Conservation (phyloP, 2,329 filamentous ascomycete species). For the Clonostachys sp. region DNA sequence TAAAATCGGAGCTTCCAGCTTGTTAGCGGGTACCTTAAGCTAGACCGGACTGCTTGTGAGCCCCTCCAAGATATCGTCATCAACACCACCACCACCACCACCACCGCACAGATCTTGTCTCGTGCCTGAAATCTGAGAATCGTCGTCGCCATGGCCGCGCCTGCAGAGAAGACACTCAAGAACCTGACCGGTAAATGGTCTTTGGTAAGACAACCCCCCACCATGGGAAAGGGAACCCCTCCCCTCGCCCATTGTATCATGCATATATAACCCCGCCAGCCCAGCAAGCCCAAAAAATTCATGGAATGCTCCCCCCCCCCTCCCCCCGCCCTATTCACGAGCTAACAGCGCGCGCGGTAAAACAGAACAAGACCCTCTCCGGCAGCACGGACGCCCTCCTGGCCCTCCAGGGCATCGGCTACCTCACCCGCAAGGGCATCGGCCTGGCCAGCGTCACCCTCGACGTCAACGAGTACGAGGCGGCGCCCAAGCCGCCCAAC, state of each 20-base stretch:
- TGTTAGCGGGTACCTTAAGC: no score
- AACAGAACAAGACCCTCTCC: slow-evolving; percentile 71
- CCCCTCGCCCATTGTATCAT: background rate
- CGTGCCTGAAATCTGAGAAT: no score
- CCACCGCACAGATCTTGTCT: no score
- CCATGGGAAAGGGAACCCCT: background rate
- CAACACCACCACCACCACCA: no score
- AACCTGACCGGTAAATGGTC: slow-evolving; percentile 67
- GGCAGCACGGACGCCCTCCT: slow-evolving; percentile 66
- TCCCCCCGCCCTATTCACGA: background rate
- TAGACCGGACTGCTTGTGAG: no score
- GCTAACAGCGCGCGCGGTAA: background rate
- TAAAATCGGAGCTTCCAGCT: no score
- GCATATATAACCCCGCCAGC: background rate
- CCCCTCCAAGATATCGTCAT: no score
- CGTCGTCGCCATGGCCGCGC: slow-evolving; percentile 61
- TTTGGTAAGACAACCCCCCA: slow-evolving; percentile 47
- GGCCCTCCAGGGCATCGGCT: slow-evolving; percentile 66
- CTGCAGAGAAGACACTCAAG: slow-evolving; percentile 58
- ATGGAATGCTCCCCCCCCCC: background rate
- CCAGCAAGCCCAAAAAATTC: background rate
- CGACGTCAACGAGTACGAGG: slow-evolving; percentile 50
- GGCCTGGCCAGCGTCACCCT: slow-evolving; percentile 65
- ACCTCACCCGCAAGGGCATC: slow-evolving; percentile 69
- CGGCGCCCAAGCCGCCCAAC: slow-evolving; percentile 32